Conservation (phyloP, 371 early-diverging fungal species). For the Quaeritorhiza haematococci region DNA sequence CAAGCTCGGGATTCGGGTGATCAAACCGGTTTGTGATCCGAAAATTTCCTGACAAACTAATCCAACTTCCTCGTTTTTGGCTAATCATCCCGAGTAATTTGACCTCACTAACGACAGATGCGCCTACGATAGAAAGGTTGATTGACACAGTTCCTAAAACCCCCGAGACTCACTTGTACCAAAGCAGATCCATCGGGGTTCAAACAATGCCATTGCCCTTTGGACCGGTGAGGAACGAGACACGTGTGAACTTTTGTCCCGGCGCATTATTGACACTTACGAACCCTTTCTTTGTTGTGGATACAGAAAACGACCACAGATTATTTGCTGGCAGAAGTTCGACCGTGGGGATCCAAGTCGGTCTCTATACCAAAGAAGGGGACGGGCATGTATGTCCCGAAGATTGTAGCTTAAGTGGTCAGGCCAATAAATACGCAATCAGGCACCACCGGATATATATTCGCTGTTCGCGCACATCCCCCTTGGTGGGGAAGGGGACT, state of each 20-base stretch:
- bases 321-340: constrained; percentile 33
- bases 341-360: constrained; percentile 42
- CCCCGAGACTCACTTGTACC: neutral
- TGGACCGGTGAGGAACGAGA: constrained; percentile 11
- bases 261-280: neutral
- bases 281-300: neutral
- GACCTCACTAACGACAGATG: too few species aligned
- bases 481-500: too few species aligned
- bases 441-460: too few species aligned
- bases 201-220: constrained; percentile 25
- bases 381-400: constrained; percentile 8
- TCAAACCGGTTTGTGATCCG: too few species aligned
- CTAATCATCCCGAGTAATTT: too few species aligned
- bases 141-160: neutral
- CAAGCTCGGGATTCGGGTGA: too few species aligned
- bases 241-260: neutral
- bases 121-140: too few species aligned
- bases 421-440: too few species aligned
- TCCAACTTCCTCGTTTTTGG: too few species aligned
- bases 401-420: neutral
- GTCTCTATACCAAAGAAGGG: constrained; percentile 36
- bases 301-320: constrained; percentile 12
- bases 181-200: constrained; percentile 5
- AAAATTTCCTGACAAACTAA: too few species aligned
- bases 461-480: too few species aligned